Percentiles rank a stretch among this genome's conserved stretches.
phyloP scores from a whole-genome alignment of 1,139 yeast genomes.

The Candida sanyaensis region DNA sequence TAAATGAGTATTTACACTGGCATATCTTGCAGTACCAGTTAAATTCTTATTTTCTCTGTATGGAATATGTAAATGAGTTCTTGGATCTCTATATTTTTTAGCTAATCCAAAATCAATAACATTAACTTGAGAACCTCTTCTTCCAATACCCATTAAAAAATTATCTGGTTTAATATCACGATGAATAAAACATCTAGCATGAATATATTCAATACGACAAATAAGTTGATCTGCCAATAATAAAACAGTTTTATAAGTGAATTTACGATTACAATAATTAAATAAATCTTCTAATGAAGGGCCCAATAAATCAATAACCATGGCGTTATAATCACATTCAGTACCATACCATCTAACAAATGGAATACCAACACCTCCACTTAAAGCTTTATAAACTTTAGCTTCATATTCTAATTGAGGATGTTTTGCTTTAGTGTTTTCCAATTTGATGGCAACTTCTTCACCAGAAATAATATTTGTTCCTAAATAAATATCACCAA shows the following conservation, averaged over 20 bases:
- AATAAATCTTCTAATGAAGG: conserved; percentile 95
- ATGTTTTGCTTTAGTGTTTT: conserved; percentile 86
- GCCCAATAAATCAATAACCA: conserved; percentile 94
- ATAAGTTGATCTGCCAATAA: conserved; percentile 92
- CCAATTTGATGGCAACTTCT: conserved; percentile 95
- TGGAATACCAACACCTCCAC: conserved; percentile 98
- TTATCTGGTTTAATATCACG: conserved; percentile 94
- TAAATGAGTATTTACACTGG: conserved; percentile 91
- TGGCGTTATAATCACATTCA: conserved; percentile 94
- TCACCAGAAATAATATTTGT: conserved; percentile 95
- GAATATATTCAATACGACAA: conserved; percentile 92
- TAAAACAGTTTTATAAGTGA: conserved; percentile 89
- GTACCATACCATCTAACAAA: conserved; percentile 97
- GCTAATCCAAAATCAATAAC: conserved; percentile 98
- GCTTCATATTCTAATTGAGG: conserved; percentile 98
- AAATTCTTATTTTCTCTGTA: conserved; percentile 94
- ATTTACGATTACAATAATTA: conserved; percentile 92
- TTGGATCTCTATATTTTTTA: conserved; percentile 91
- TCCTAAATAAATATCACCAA: conserved; percentile 94
- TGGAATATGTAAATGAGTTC: conserved; percentile 94
- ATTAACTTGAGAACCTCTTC: conserved; percentile 92
- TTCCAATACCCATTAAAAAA: conserved; percentile 94
- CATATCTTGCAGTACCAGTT: conserved; percentile 97
- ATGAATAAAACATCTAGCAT: conserved; percentile 93
- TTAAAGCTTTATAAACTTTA: conserved; percentile 86